phyloP scores from a whole-genome alignment of 768 basidiomycete species.

The Wakefieldia striispora region DNA sequence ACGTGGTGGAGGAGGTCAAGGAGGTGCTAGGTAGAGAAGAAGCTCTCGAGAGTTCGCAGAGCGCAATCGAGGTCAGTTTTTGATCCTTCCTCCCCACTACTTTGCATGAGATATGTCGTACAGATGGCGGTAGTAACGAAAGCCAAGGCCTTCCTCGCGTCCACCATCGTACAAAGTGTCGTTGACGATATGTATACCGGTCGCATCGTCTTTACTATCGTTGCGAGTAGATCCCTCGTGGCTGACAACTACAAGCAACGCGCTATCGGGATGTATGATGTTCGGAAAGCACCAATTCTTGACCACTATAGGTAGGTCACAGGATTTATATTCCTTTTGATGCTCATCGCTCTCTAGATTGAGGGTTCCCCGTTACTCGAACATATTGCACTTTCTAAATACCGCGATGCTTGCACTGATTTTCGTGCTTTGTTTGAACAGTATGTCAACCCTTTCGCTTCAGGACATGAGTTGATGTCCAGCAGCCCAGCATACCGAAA shows the following conservation, averaged over 20 bases:
- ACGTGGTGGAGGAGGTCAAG: constrained; percentile 68
- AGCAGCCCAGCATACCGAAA: constrained; percentile 54
- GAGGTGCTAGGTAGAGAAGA: constrained; percentile 53
- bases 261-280: constrained; percentile 71
- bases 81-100: neutral
- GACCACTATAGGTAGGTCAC: constrained; percentile 72
- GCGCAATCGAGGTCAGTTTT: constrained; percentile 76
- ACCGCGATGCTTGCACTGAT: constrained; percentile 64
- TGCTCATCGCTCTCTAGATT: constrained; percentile 43
- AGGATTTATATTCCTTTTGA: neutral
- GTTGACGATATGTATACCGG: constrained; percentile 86
- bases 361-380: constrained; percentile 79
- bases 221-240: constrained; percentile 69
- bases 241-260: constrained; percentile 88
- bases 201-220: constrained; percentile 63
- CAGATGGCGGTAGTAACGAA: constrained; percentile 88
- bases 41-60: constrained; percentile 62
- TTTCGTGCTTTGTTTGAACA: constrained; percentile 72
- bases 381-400: constrained; percentile 75
- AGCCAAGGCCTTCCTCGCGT: constrained; percentile 80
- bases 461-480: constrained; percentile 2
- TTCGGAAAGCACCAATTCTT: constrained; percentile 63
- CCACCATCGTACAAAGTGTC: constrained; percentile 81
- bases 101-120: neutral
- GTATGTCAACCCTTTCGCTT: constrained; percentile 42